These are phyloP conservation scores for Antrodiella citrinella DNA, from an alignment of 768 basidiomycete species.

Conservation along the genomic window DNA sequence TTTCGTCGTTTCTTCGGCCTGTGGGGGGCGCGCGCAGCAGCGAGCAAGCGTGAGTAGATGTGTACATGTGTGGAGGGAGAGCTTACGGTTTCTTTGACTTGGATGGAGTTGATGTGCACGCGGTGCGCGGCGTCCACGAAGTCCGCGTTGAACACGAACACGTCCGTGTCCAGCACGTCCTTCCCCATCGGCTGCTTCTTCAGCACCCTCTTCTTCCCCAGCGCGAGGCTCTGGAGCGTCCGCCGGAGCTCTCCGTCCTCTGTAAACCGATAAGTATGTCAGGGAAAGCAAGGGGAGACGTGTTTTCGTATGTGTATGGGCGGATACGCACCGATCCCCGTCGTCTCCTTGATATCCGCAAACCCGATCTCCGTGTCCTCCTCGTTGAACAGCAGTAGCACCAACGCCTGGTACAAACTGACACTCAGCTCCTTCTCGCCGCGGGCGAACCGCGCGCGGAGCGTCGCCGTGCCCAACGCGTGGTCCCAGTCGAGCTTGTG, in stretches of 20 bases:
- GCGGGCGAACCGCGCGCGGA: conserved; percentile 60
- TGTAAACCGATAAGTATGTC: conserved; percentile 27
- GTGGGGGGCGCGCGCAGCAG: not conserved
- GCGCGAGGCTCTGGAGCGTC: conserved; percentile 87
- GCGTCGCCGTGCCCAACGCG: conserved; percentile 72
- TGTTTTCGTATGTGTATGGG: no score
- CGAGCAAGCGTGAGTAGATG: conserved; percentile 1
- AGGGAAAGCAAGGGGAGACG: not conserved
- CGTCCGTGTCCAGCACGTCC: conserved; percentile 69
- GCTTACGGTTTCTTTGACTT: conserved; percentile 83
- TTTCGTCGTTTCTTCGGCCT: conserved; percentile 81
- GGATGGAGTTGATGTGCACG: conserved; percentile 93
- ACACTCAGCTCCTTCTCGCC: conserved; percentile 83
- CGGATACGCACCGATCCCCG: conserved; percentile 70
- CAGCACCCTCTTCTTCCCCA: conserved; percentile 84
- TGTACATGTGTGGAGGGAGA: not conserved
- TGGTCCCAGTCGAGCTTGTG: conserved; percentile 82
- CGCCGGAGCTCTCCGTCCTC: conserved; percentile 69
- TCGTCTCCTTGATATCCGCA: conserved; percentile 57
- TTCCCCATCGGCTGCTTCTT: conserved; percentile 70
- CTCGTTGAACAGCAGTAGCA: conserved; percentile 82
- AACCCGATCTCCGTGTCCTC: conserved; percentile 45
- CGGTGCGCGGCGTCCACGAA: conserved; percentile 75
- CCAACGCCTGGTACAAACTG: conserved; percentile 84
- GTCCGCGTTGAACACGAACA: conserved; percentile 73